Base-by-base conservation (phyloP, 2,329 filamentous ascomycete species). In the Amauroascus verrucosus region DNA sequence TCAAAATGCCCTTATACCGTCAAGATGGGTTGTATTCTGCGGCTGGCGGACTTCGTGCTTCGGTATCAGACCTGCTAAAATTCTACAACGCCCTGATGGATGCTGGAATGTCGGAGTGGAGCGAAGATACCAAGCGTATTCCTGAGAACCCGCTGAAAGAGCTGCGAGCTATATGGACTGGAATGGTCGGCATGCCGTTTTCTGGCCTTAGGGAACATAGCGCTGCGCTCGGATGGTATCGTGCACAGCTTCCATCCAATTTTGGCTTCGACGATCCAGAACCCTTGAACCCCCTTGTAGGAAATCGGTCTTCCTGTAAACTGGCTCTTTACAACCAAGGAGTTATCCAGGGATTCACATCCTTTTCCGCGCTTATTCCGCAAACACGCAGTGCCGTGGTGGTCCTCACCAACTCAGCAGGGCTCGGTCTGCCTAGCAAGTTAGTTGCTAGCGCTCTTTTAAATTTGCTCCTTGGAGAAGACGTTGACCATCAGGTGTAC, bases 21-120 rank as follows among this genome's bases (percentile, higher is more conserved):
- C 44, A 47, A 30, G 44, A 47, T 32, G 44, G 44, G 26, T 33
- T 47, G 14, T 47, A n/a, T 13, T 47, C 44, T 35, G 44, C 44
- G 26, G 44, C 26, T 47, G 44, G 44, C 20, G 44, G 11, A 16
- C 44, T 47, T 16, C 24, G 24, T 32, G 14, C 44, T 6, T 47
- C 44, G 16, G 44, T 47, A 16, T 47, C 44, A 16, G 44, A 47
- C 20, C 24, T 47, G 24, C 44, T 47, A 11, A 47, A 47, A 32
- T 33, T 47, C 18, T 33, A 22, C 44, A 47, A 47, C n/a, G 44
- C 44, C 26, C 44, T 47, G 26, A 47, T 47, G 30, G 44, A 47
- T 47, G 26, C 44, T 20, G 44, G 24, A 6, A n/a, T 32, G 24
- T 47, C 26, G 13, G 24, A 30, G 16, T 22, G 14, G 13, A 22